Conservation (phyloP, 768 basidiomycete species). For the Russula compacta region DNA sequence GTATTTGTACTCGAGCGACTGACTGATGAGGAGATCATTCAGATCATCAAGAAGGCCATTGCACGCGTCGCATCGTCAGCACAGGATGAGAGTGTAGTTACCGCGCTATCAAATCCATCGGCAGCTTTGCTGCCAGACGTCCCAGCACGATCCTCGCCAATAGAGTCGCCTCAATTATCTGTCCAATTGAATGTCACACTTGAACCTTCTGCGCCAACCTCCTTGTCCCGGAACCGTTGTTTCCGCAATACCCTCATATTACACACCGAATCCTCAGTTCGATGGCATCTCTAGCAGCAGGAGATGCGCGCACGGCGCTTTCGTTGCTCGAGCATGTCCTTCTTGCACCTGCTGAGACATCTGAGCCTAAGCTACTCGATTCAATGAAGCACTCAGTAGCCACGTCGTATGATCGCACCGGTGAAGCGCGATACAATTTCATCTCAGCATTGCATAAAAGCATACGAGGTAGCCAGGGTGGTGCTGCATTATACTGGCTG, state of each 20-base stretch:
- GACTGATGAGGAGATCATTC: constrained; percentile 49
- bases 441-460: constrained; percentile 81
- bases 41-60: constrained; percentile 50
- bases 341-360: constrained; percentile 31
- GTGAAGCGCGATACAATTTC: constrained; percentile 73
- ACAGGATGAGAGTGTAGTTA: not conserved
- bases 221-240: not conserved
- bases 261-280: constrained; percentile 39
- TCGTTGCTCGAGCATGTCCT: constrained; percentile 70
- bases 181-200: constrained; percentile 16
- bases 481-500: constrained; percentile 82
- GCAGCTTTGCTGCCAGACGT: not conserved
- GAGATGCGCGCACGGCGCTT: constrained; percentile 74
- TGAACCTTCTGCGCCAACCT: not conserved
- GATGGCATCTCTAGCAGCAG: constrained; percentile 47
- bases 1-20: constrained; percentile 70
- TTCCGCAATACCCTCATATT: constrained; percentile 32
- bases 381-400: constrained; percentile 55
- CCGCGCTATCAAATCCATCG: not conserved
- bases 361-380: constrained; percentile 44
- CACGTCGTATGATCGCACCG: constrained; percentile 63
- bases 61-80: constrained; percentile 24
- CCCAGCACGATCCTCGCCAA: not conserved
- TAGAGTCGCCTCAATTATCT: not conserved
- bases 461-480: constrained; percentile 64